phyloP scores from a whole-genome alignment of 306 rosid genomes.

The Chamaecrista fasciculata region DNA sequence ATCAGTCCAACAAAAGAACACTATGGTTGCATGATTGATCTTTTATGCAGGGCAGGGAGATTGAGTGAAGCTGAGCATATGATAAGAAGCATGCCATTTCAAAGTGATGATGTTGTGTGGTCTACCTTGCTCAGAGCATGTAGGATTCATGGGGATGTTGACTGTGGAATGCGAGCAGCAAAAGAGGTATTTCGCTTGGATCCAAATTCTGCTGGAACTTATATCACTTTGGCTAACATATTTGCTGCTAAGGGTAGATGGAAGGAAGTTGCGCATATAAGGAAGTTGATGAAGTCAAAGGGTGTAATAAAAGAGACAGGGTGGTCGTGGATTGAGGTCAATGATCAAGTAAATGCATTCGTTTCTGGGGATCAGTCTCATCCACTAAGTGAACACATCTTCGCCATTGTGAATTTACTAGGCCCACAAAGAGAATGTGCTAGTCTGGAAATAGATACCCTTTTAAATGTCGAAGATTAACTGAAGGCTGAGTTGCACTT shows the following conservation, averaged over 20 bases:
- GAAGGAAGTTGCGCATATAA: constrained; percentile 64
- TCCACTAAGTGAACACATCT: constrained; percentile 53
- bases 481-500: constrained; percentile 7
- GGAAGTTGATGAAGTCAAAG: constrained; percentile 69
- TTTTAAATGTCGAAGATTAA: constrained; percentile 41
- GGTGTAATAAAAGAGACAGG: constrained; percentile 81
- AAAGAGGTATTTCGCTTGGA: constrained; percentile 58
- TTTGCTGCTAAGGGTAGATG: constrained; percentile 68
- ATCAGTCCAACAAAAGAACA: constrained; percentile 73
- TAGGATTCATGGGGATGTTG: constrained; percentile 58
- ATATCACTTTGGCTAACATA: constrained; percentile 69
- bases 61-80: constrained; percentile 64
- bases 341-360: constrained; percentile 50
- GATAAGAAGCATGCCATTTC: constrained; percentile 57
- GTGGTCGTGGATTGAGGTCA: constrained; percentile 77
- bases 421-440: constrained; percentile 37
- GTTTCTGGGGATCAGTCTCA: constrained; percentile 64
- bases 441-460: constrained; percentile 33
- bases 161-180: constrained; percentile 59
- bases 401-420: constrained; percentile 48
- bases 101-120: constrained; percentile 74
- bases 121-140: constrained; percentile 81
- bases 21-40: constrained; percentile 77
- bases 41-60: constrained; percentile 77
- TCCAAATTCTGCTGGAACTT: constrained; percentile 68